Evolutionary conservation across 179 eudicot species (phyloP), one percentile per base, ranked within the genome.

Genomic region (Beta lomatogona): DNA sequence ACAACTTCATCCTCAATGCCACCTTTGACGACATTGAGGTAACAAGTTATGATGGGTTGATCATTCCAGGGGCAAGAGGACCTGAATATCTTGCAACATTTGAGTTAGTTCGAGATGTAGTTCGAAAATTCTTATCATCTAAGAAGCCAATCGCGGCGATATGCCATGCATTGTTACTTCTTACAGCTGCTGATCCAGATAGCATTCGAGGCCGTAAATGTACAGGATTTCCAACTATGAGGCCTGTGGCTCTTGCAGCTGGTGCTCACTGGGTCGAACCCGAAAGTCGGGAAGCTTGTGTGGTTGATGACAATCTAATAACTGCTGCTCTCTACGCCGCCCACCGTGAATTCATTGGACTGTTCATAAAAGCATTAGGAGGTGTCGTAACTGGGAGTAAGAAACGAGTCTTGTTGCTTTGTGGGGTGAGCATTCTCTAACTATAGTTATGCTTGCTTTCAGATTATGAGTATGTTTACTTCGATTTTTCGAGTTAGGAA

Each of bases 231-330:
- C 89, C 91, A 71, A 25, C 93, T 79, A 83, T 93, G 78, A 83
- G 81, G 77, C 95, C 97, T 66, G 94, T 83, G 44, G 87, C 92
- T 21, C 28, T 91, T 74, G 93, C 94, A 85, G 97, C 97, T 44
- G 98, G 97, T 76, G 97, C 97, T 67, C 86, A 88, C 36, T 95
- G 98, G 98, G 90, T 92, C 31, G 97, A 93, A 80, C 89, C 98
- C 55, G 86, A 81, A 57, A 84, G 86, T 77, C 45, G 86, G 88
- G 88, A 89, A 9, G 86, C 78, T 50, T 90, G 93, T 79, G 84
- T 86, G 57, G 88, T 82, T 72, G 97, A 93, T 86, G 97, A 89
- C 2, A 93, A 92, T 85, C 81, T 95, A 68, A 86, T 95, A 66
- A 93, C 98, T 18, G 94, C 86, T 57, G 87, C 89, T 55, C 84